Evolutionary conservation across 2,329 filamentous ascomycete genomes (phyloP).

Genomic region (Mariannaea sp.): DNA sequence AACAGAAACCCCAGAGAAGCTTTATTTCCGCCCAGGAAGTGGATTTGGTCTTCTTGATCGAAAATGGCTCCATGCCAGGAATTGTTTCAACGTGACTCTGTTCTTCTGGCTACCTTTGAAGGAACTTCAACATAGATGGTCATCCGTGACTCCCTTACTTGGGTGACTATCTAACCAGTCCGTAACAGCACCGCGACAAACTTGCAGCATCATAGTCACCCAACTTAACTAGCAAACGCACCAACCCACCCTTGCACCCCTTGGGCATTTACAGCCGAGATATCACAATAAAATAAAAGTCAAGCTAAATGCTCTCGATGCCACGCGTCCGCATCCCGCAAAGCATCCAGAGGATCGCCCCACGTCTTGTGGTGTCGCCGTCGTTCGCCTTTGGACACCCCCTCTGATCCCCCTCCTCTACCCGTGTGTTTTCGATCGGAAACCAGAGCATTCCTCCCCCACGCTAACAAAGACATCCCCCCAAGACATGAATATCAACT

Average conservation of each 20-base stretch:
- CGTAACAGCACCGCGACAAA: neutral
- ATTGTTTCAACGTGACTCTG: neutral
- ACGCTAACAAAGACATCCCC: slow-evolving; percentile 1
- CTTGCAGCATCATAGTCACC: neutral
- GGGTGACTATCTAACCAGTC: neutral
- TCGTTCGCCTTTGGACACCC: neutral
- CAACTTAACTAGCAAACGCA: neutral
- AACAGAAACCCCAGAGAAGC: neutral
- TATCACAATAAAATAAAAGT: neutral
- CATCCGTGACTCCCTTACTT: too few relatives aligned
- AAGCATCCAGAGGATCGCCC: neutral
- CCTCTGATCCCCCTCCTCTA: neutral
- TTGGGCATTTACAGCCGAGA: neutral
- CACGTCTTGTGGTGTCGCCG: neutral
- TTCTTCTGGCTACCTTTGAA: neutral
- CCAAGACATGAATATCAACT: slow-evolving; percentile 10
- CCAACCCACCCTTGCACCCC: neutral
- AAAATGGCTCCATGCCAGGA: too few relatives aligned
- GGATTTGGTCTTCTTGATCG: too few relatives aligned
- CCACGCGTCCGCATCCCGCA: neutral
- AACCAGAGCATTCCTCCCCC: slow-evolving; percentile 8
- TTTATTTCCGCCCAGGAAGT: neutral
- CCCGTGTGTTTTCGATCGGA: neutral
- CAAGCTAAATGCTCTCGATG: neutral
- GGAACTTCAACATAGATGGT: too few relatives aligned